These are phyloP conservation scores for Barnettozyma sucrosica DNA, from an alignment of 805 yeast species.

Conservation along the genomic window DNA sequence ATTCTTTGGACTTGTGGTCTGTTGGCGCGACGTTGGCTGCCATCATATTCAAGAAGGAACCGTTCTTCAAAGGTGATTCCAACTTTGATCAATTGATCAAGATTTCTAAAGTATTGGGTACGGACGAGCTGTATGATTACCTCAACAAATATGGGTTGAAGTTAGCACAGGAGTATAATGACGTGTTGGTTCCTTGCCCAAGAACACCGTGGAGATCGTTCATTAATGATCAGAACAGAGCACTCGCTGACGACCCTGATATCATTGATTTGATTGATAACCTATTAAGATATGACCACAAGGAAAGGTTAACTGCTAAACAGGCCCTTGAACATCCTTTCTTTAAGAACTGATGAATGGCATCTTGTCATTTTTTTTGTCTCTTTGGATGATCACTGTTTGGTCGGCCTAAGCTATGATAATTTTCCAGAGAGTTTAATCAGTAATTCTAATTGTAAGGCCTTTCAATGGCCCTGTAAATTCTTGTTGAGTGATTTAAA, in stretches of 20 bases:
- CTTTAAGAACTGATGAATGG: constrained; percentile 25
- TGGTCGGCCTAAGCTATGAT: background rate
- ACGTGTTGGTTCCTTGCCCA: constrained; percentile 62
- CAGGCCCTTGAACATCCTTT: constrained; percentile 76
- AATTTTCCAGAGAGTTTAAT: background rate
- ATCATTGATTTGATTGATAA: constrained; percentile 78
- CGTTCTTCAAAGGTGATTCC: constrained; percentile 87
- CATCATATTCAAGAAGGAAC: constrained; percentile 83
- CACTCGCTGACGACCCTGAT: constrained; percentile 60
- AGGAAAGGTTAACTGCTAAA: constrained; percentile 78
- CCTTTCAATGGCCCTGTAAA: background rate
- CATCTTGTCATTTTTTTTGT: background rate
- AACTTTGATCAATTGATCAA: constrained; percentile 89
- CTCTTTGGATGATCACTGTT: background rate
- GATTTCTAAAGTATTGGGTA: constrained; percentile 82
- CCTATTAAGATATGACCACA: constrained; percentile 80
- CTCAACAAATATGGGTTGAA: constrained; percentile 64
- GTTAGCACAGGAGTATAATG: constrained; percentile 71
- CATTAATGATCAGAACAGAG: constrained; percentile 62
- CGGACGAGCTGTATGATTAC: constrained; percentile 69
- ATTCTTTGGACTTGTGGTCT: constrained; percentile 90
- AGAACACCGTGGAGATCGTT: constrained; percentile 85
- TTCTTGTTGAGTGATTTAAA: no score
- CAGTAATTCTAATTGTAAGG: background rate
- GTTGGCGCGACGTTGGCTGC: constrained; percentile 92